Base-by-base conservation (phyloP, 192 early-diverging fungal genomes). In the Allomyces javanicus region DNA sequence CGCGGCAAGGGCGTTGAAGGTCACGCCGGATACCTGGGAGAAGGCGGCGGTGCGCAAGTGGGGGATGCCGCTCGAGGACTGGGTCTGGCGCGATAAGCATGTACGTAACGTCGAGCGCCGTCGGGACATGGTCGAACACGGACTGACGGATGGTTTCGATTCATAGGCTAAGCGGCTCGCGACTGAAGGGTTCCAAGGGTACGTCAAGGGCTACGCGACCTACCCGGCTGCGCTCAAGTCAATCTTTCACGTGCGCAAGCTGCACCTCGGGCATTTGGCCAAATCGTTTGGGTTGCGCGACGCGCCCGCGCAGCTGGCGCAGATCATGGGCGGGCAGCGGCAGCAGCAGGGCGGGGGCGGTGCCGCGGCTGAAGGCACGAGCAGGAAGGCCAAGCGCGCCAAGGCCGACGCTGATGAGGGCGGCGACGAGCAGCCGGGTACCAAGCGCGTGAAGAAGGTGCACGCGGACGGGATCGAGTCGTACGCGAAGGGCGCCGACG, bases 261-360 rank as follows among this genome's bases (percentile, higher is more conserved):
- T 99, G 69, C 96, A 99, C 75, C 78, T 97, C 66, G 96, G 96
- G 7, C 96, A 99, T 72, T 74, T 95, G 68, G 96, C 94, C 62
- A 97, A 97, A 75, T 79, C 86, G 22, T 99, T 99, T 85, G 92
- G 83, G n/a, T 77, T 99, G 63, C 83, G 93, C 25, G 96, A 97
- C 69, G 86, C 91, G 4, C 96, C 96, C 4, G 83, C 83, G 23
- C 77, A 86, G 71, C 72, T 81, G 4, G 21, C 17, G 61, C 64
- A 64, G 67, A 43, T 61, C 26, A 70, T 58, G 64, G 24, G 25
- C 24, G 64, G 61, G 62, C 62, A 55, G 50, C 17, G 50, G 50
- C 50, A 21, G 50, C 50, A 14, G 50, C 50, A 58, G 12, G 17
- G 50, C 33, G 14, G 25, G 25, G 50, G 45, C 64, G 24, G 62